phyloP scores from a whole-genome alignment of 768 basidiomycete genomes.

The Boletus rubescentipes region DNA sequence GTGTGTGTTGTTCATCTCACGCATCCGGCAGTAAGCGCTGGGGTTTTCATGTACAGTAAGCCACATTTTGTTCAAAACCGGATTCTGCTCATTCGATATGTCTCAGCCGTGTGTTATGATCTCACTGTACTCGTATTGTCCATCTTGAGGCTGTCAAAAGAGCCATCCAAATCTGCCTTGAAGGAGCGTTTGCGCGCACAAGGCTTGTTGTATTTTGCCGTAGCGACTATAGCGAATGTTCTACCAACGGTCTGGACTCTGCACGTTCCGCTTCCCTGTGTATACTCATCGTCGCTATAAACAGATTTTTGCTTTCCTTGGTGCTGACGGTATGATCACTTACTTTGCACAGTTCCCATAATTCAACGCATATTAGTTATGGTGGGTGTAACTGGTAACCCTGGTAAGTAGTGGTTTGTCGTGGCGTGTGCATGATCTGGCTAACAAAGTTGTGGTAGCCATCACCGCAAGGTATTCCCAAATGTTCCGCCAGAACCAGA shows the following conservation, averaged over 20 bases:
- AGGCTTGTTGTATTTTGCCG: slow-evolving; percentile 15
- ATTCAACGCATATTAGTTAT: slow-evolving; percentile 4
- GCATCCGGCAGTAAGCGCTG: slow-evolving; percentile 1
- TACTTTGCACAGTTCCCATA: neutral
- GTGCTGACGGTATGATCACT: slow-evolving; percentile 1
- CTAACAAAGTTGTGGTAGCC: slow-evolving; percentile 5
- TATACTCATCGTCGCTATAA: neutral
- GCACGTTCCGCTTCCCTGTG: neutral
- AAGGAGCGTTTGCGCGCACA: slow-evolving; percentile 13
- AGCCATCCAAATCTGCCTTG: slow-evolving; percentile 9
- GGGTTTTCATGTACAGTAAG: slow-evolving; percentile 21
- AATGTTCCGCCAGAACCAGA: neutral
- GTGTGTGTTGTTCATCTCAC: neutral
- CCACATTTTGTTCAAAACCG: neutral
- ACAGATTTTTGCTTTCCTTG: slow-evolving; percentile 14
- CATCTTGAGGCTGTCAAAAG: slow-evolving; percentile 13
- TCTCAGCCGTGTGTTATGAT: slow-evolving; percentile 21
- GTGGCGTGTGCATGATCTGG: neutral
- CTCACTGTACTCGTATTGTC: slow-evolving; percentile 18
- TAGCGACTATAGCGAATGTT: slow-evolving; percentile 13
- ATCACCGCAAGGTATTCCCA: slow-evolving; percentile 8
- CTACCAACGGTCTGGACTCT: slow-evolving; percentile 10
- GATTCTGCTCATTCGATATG: neutral
- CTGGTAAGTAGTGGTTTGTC: slow-evolving; percentile 1
- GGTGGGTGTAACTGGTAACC: slow-evolving; percentile 2